Base-by-base conservation (phyloP, 352 stramenopile species). In the Pythium guiyangense region DNA sequence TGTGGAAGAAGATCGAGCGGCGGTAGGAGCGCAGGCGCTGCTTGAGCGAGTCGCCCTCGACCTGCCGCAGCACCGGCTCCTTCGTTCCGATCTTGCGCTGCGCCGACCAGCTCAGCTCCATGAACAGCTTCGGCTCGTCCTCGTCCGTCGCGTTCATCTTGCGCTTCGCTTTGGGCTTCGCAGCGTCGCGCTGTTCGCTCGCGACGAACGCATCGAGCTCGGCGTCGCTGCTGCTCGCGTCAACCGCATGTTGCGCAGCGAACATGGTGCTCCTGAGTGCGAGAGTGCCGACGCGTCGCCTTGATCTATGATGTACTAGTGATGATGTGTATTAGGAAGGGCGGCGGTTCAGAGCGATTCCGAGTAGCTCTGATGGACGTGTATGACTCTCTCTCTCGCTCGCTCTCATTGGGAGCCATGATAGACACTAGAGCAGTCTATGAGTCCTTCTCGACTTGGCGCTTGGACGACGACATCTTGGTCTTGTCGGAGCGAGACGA, bases 1-100 rank as follows among this genome's bases (percentile, higher is more conserved):
- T 88, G 53, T 90, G 83, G 56, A 92, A 92, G 59, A 82, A 83
- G 31, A 90, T 84, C 22, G 83, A 86, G 52, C 78, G 71, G 1
- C 78, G 72, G 49, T 90, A 92, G 14, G 84, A 62, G 25, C 72
- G 73, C 46, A 92, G 67, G 12, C 82, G 73, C 39, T 90, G 77
- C 54, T 69, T 74, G 57, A 90, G 62, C 0, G 77, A 89, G 55
- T 92, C 78, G 46, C 80, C 78, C 55, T 90, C 79, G 22, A 88
- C 73, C 54, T 90, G 78, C 6, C 79, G 79, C 55, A 92, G 59
- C 22, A 86, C 76, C 17, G 79, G 77, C n/a, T 77, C 73, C 25
- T 66, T 88, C 25, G 74, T 82, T 37, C 80, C 83, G 10, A 67
- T 54, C 35, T 84, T 80, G 31, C 67, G 70, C 57, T 90, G 77